A percentile compares a stretch with the other conserved stretches of the same genome.
These are phyloP conservation scores for Fusarium coffeatum DNA, from an alignment of 2,329 filamentous ascomycete genomes.

Conservation along the genomic window DNA sequence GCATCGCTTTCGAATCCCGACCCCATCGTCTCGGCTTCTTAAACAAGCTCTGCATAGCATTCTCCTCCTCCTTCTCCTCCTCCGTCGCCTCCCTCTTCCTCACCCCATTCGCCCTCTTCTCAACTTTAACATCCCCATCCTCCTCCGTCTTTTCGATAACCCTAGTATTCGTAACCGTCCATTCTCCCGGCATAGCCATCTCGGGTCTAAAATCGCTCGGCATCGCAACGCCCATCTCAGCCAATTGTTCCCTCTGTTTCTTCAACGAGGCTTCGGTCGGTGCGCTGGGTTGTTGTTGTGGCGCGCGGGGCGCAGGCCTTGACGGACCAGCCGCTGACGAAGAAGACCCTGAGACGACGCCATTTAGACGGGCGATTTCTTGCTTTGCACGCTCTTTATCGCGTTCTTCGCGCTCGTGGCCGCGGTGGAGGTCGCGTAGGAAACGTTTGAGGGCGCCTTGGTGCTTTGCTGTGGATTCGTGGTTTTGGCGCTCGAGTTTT, in stretches of 20 bases:
- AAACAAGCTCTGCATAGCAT: slow-evolving; percentile 68
- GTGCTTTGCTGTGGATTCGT: slow-evolving; percentile 87
- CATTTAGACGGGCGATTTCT: slow-evolving; percentile 88
- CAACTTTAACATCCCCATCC: slow-evolving; percentile 56
- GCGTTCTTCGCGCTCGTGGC: slow-evolving; percentile 81
- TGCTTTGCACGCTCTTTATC: slow-evolving; percentile 85
- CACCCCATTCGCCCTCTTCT: slow-evolving; percentile 66
- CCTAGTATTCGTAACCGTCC: slow-evolving; percentile 77
- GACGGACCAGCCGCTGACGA: slow-evolving; percentile 49
- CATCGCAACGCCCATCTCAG: slow-evolving; percentile 85
- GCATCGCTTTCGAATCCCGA: slow-evolving; percentile 62
- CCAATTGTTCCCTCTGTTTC: slow-evolving; percentile 86
- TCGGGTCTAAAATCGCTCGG: slow-evolving; percentile 82
- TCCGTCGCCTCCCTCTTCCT: slow-evolving; percentile 72
- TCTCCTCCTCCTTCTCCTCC: slow-evolving; percentile 70
- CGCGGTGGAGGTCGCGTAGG: slow-evolving; percentile 86
- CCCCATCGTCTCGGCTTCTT: slow-evolving; percentile 70
- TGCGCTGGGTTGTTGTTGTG: slow-evolving; percentile 27
- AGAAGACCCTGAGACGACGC: slow-evolving; percentile 68
- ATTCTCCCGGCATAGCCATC: slow-evolving; percentile 90
- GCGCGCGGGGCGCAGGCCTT: slow-evolving; percentile 10
- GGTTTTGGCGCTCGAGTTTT: slow-evolving; percentile 86
- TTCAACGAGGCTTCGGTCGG: slow-evolving; percentile 74
- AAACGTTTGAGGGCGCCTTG: slow-evolving; percentile 89
- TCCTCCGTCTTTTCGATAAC: slow-evolving; percentile 61